phyloP scores from a whole-genome alignment of 164 flowering plant genomes.

The Malania oleifera region DNA sequence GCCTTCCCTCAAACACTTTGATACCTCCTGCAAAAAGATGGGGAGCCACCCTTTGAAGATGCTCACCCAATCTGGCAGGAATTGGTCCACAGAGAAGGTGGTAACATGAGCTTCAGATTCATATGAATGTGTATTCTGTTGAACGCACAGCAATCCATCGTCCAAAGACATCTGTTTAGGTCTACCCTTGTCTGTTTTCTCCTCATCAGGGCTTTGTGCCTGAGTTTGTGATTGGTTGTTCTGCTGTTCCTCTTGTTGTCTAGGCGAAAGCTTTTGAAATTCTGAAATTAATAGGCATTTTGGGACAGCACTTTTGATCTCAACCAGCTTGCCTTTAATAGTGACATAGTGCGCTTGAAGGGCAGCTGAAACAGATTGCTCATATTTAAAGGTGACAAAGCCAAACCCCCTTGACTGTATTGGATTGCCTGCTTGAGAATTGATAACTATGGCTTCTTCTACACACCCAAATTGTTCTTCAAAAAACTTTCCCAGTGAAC shows the following conservation, averaged over 20 bases:
- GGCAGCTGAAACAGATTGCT: conserved; percentile 42
- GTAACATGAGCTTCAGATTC: conserved; percentile 2
- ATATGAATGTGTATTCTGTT: conserved; percentile 4
- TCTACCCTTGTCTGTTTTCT: conserved; percentile 10
- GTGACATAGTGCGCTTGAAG: conserved; percentile 34
- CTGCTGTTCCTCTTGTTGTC: conserved; percentile 9
- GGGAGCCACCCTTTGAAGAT: conserved; percentile 58
- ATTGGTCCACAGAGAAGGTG: conserved; percentile 6
- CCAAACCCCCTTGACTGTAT: conserved; percentile 53
- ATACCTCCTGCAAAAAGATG: conserved; percentile 26
- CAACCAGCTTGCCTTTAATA: conserved; percentile 47
- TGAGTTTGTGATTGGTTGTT: conserved; percentile 1
- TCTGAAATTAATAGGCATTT: conserved; percentile 16
- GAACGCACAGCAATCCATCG: conserved; percentile 19
- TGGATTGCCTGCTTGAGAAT: conserved; percentile 20
- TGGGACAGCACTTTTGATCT: conserved; percentile 43
- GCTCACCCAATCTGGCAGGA: conserved; percentile 35
- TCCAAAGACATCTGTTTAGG: conserved; percentile 29
- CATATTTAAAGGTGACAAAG: conserved; percentile 43
- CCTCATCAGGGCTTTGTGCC: conserved; percentile 1
- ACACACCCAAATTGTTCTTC: conserved; percentile 46
- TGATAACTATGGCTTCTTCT: conserved; percentile 40
- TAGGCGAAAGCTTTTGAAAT: conserved; percentile 11
- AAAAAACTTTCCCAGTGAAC: conserved; percentile 27
- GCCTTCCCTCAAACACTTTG: conserved; percentile 26